These are phyloP conservation scores for Starmerella asiatica DNA, from an alignment of 805 yeast species.

Conservation along the genomic window DNA sequence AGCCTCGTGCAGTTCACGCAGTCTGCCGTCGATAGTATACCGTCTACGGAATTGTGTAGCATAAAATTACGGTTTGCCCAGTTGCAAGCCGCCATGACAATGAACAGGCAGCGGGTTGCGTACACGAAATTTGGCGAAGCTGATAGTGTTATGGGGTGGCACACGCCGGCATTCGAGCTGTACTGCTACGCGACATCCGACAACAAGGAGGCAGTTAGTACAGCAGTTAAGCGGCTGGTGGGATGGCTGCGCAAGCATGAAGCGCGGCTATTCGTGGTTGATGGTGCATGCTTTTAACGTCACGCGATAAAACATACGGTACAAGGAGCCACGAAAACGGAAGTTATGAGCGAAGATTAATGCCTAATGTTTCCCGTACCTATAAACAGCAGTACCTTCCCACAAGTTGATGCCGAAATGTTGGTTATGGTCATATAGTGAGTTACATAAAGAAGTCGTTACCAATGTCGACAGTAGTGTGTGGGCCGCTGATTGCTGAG, in stretches of 20 bases:
- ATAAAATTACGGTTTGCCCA: slow-evolving; percentile 19
- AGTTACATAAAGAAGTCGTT: too few species aligned
- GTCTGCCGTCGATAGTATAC: slow-evolving; percentile 15
- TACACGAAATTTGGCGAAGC: slow-evolving; percentile 19
- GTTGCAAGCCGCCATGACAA: slow-evolving; percentile 29
- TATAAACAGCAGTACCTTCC: neutral
- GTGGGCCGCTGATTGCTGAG: too few species aligned
- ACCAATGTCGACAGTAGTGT: too few species aligned
- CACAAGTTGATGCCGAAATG: too few species aligned
- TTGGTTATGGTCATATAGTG: too few species aligned
- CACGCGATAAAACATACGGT: neutral
- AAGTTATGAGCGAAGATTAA: neutral
- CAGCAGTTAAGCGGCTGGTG: slow-evolving; percentile 50
- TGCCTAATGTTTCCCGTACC: neutral
- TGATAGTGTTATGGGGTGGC: slow-evolving; percentile 35
- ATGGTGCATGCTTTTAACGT: slow-evolving; percentile 49
- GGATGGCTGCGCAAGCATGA: slow-evolving; percentile 67
- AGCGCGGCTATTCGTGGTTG: slow-evolving; percentile 54
- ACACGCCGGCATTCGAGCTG: slow-evolving; percentile 47
- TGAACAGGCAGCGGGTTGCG: slow-evolving; percentile 21
- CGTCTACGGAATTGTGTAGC: neutral
- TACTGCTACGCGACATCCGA: slow-evolving; percentile 48
- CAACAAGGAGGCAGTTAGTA: slow-evolving; percentile 43
- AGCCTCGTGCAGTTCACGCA: slow-evolving; percentile 50
- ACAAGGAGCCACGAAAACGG: neutral